Base-by-base conservation (phyloP, 2,329 filamentous ascomycete species). In the Kalmusia sp. region DNA sequence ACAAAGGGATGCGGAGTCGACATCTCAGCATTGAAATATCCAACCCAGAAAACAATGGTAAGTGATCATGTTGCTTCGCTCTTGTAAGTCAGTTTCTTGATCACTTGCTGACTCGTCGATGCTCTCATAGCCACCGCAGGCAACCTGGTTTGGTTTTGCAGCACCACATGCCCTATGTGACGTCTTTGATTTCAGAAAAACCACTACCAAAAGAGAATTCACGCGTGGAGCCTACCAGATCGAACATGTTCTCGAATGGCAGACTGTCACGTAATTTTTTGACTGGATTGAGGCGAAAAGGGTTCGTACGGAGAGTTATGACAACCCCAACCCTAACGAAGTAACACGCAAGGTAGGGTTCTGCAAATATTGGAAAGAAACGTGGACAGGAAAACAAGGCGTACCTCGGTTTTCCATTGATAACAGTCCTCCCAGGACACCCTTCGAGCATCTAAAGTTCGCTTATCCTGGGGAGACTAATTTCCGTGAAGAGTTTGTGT, bases 211-310 rank as follows among this genome's bases (percentile, higher is more conserved):
- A 28, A 39, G 27, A 15, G 31, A 48, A 39, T n/a, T n/a, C n/a
- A n/a, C n/a, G n/a, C n/a, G n/a, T n/a, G n/a, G n/a, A n/a, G n/a
- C n/a, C n/a, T 53, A 49, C 22, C 51, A 53, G 19, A 49, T 53
- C 19, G 51, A 53, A 27, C 51, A 49, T 25, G 44, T 53, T 33
- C 31, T 53, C 8, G 51, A 53, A 33, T 53, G 51, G 51, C 51
- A 53, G 30, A 45, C 45, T 12, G 51, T 53, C 28, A 22, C 51
- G 6, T 37, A 49, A 7, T 53, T 49, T 27, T 53, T 53, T 17
- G 39, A 45, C 21, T 53, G 51, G 44, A 34, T 53, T n/a, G 14
- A 47, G 12, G 21, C 33, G 14, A 40, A 40, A 35, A 35, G n/a
- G 19, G 34, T n/a, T n/a, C n/a, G n/a, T n/a, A n/a, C n/a, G n/a